Base-by-base conservation (phyloP, 2,329 filamentous ascomycete genomes). In the Salinomyces thailandicus region DNA sequence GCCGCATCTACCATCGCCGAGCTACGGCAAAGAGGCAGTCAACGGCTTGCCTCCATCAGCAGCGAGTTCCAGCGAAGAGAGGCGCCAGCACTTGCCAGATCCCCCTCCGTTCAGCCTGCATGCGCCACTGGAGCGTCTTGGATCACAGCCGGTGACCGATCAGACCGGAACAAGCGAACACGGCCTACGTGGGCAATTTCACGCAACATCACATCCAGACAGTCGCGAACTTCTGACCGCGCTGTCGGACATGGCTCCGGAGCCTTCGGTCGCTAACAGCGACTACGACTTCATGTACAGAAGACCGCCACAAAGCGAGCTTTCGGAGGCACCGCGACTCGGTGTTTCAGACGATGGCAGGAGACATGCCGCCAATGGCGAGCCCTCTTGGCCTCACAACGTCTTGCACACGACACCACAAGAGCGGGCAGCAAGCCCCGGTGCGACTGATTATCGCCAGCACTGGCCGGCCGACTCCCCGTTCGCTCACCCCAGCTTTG, bases 41-140 rank as follows among this genome's bases (percentile, higher is more conserved):
- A 27, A 18, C 16, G 28, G 33, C 30, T n/a, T 36, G 27, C 26
- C 32, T 13, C 13, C 29, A 12, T 13, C 32, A 5, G 28, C 32
- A 13, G 31, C 36, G 8, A 34, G 14, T 20, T 26, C 15, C 11
- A 12, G 4, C 5, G 31, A 38, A 12, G 11, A n/a, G 15, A 19
- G 28, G 8, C 29, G 15, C 12, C 35, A 24, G 11, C n/a, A 15
- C 8, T 9, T 15, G n/a, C 20, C 15, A 14, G 12, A 28, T 11
- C 14, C 35, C 8, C 6, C 18, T 4, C 18, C 11, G 15, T 26
- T 17, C 17, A 16, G 14, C 5, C 17, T 18, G 27, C 27, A 12
- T 5, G 16, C 15, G 5, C 35, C 12, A 13, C 14, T 11, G n/a
- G 35, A 31, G 4, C 27, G 8, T 26, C 22, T n/a, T n/a, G n/a